phyloP scores from a whole-genome alignment of 2,329 filamentous ascomycete species.

The Neofusicoccum ribis region DNA sequence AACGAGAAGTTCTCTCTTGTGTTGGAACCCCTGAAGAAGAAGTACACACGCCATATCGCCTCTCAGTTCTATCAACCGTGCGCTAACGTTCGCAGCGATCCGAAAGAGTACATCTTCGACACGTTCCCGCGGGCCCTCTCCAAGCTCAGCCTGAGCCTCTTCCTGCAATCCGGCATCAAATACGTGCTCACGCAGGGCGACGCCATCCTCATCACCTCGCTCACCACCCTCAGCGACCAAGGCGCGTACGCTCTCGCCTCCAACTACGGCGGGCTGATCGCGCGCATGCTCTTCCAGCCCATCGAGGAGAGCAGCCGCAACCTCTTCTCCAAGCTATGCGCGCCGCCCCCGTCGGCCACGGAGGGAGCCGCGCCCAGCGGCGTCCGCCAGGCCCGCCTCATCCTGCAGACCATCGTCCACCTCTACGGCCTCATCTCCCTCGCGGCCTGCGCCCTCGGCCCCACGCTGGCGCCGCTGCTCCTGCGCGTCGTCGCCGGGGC shows the following conservation, averaged over 20 bases:
- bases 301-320: conserved; percentile 91
- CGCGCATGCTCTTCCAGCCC: conserved; percentile 88
- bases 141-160: conserved; percentile 75
- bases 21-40: conserved; percentile 44
- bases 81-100: conserved; percentile 3
- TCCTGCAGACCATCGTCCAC: conserved; percentile 65
- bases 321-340: conserved; percentile 81
- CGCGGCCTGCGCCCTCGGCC: conserved; percentile 68
- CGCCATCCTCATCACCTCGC: conserved; percentile 77
- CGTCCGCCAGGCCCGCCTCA: conserved; percentile 46
- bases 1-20: conserved; percentile 69
- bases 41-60: conserved; percentile 34
- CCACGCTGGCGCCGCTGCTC: conserved; percentile 70
- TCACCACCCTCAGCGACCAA: conserved; percentile 78
- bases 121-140: conserved; percentile 70
- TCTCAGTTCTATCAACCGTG: not conserved
- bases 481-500: conserved; percentile 74
- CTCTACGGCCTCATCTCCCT: conserved; percentile 75
- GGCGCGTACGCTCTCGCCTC: conserved; percentile 90
- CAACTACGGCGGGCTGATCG: conserved; percentile 86
- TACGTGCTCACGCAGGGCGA: conserved; percentile 94
- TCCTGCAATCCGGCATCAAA: conserved; percentile 85
- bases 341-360: conserved; percentile 29
- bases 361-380: not conserved
- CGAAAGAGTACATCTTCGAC: conserved; percentile 22